Conservation (phyloP, 2,329 filamentous ascomycete species). For the Fusarium illudens region DNA sequence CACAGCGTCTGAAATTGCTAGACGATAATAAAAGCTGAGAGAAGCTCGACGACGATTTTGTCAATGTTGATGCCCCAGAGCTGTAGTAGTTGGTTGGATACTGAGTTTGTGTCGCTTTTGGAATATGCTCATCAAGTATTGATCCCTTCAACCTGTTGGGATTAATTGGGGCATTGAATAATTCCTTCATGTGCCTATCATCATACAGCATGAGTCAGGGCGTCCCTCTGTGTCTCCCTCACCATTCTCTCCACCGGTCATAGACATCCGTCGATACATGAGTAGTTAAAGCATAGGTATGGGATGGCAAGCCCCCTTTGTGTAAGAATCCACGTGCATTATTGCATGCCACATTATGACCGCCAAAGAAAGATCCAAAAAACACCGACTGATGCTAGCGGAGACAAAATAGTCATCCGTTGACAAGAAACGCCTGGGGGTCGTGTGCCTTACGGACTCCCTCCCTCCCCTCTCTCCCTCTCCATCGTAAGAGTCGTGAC, state of each 20-base stretch:
- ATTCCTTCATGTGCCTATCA: neutral
- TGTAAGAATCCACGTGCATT: conserved; percentile 8
- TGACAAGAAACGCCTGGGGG: conserved; percentile 34
- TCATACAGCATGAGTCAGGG: neutral
- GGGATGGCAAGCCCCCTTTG: neutral
- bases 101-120: neutral
- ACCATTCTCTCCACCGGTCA: neutral
- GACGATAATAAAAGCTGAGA: neutral
- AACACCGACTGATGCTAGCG: conserved; percentile 25
- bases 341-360: conserved; percentile 1
- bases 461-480: neutral
- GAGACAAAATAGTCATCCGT: conserved; percentile 27
- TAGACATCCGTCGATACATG: neutral
- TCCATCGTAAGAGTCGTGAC: conserved; percentile 40
- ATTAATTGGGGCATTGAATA: neutral
- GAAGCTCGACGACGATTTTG: neutral
- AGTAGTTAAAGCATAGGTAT: neutral
- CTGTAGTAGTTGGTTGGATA: neutral
- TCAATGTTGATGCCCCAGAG: neutral
- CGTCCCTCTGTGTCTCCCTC: neutral
- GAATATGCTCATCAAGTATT: neutral
- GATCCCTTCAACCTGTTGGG: neutral
- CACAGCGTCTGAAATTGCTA: neutral
- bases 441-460: conserved; percentile 24
- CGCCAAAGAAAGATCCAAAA: conserved; percentile 10